Base-by-base conservation (phyloP, 371 early-diverging fungal genomes). In the Nosema granulosis region DNA sequence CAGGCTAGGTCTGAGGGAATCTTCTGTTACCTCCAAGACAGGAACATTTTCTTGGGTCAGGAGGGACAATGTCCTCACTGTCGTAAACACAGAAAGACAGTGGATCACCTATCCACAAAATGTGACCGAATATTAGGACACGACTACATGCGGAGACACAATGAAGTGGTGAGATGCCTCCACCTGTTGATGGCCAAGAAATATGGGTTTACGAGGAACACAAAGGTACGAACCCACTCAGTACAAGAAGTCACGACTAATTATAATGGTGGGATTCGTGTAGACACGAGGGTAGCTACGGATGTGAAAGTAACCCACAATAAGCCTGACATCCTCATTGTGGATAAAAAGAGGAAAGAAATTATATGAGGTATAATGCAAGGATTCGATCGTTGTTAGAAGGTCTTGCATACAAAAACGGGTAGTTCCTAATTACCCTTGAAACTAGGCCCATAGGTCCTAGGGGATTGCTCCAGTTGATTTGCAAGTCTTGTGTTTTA, bases 1-100 rank as follows among this genome's bases (percentile, higher is more conserved):
- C 26, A 61, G 61, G 61, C 61, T 56, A 61, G 29, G 11, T 11
- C 61, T 32, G 61, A 29, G 34, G 61, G 32, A 61, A 61, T 28
- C 11, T 61, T 31, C 24, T 61, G 61, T n/a, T 61, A 31, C 29
- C 12, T 26, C 12, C 61, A 26, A 12, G 61, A 61, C 26, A 61
- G 61, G 34, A 61, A 61, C 24, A 61, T 61, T 2, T 61, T 61
- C 3, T 61, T 9, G 26, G n/a, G 32, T 31, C 61, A 32, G n/a
- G 29, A 61, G 61, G n/a, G 26, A 61, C 12, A 26, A 2, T 61
- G 61, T 28, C 20, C 61, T 4, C 12, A 61, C n/a, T 61, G 61
- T 61, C 13, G 29, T 2, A n/a, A 9, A n/a, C 61, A 61, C 34
- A 61, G 29, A 29, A 61, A 28, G 29, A 61, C 61, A 31, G 26